Base-by-base conservation (phyloP, 225 moss, liverwort and hornwort species). In the Straminergon stramineum region DNA sequence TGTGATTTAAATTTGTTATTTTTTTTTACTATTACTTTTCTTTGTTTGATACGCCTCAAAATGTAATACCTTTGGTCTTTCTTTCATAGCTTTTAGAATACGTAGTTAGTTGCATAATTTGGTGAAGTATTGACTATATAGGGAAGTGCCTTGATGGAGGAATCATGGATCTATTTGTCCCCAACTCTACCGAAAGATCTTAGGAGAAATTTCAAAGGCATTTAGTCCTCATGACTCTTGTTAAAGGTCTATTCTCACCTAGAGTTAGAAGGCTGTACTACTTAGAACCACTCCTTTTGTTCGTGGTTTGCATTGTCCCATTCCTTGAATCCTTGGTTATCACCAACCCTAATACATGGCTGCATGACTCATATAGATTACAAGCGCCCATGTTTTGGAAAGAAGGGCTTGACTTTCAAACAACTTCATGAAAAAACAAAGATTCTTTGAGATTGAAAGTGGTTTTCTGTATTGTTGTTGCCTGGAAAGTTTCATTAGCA, bases 121-220 rank as follows among this genome's bases (percentile, higher is more conserved):
- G n/a, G 23, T 69, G 69, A 69, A 39, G 13, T n/a, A 13, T 23
- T 69, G 23, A 69, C 69, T 69, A 23, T 23, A 7, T 10, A 7
- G 6, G 6, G 6, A 22, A 37, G 2, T 37, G 12, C 12, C 6
- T 37, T 12, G 6, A 37, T 10, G 48, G 11, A 68, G 8, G 20
- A 21, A 37, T n/a, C n/a, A n/a, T 11, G 21, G 1, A 68, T n/a
- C 22, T 12, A 22, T 69, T n/a, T n/a, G 4, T 69, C 13, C 7
- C 7, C 0, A 0, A 37, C 21, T n/a, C 22, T 21, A 23, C 7
- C 14, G 7, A 0, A 0, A 23, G 5, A 15, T 70, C 1, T 41
- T 39, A 39, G n/a, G 9, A n/a, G 22, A 70, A 71, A 26, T 30
- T 74, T 48, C 45, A 30, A 74, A 45, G 30, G 28, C 45, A 45